These are phyloP conservation scores for Heterobasidion annosum DNA, from an alignment of 1,284 basidiomycete species.

Conservation along the genomic window DNA sequence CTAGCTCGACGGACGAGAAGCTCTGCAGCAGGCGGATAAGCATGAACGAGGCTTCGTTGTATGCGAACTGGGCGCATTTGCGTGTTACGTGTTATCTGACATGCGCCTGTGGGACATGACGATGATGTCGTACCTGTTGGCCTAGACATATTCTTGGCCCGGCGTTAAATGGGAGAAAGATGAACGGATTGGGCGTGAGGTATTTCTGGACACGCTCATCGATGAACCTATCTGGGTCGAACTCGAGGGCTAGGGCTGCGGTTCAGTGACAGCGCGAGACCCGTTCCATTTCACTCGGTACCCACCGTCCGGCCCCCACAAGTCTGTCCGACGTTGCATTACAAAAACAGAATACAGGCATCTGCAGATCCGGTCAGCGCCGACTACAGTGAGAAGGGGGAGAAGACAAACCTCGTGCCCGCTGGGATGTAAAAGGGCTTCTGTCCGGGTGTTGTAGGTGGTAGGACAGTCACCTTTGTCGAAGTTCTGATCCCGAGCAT, in stretches of 20 bases:
- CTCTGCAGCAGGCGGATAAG: conserved; percentile 29
- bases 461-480: conserved; percentile 2
- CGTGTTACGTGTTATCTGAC: not conserved
- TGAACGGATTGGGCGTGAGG: conserved; percentile 19
- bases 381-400: conserved; percentile 14
- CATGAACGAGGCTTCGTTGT: conserved; percentile 29
- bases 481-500: conserved; percentile 2
- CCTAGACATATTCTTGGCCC: conserved; percentile 21
- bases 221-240: conserved; percentile 24
- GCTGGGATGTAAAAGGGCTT: conserved; percentile 14
- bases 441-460: conserved; percentile 8
- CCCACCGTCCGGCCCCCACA: conserved; percentile 21
- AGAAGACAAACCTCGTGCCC: conserved; percentile 3
- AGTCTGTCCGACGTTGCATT: conserved; percentile 16
- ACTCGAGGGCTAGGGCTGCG: conserved; percentile 15
- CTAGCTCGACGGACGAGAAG: conserved; percentile 23
- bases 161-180: conserved; percentile 23
- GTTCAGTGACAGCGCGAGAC: not conserved
- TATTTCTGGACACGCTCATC: conserved; percentile 17
- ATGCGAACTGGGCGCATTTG: conserved; percentile 22
- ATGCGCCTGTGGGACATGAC: not conserved
- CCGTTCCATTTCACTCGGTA: not conserved
- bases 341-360: conserved; percentile 11
- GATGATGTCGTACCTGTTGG: conserved; percentile 10
- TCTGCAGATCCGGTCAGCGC: conserved; percentile 10